phyloP scores from a whole-genome alignment of 2,329 filamentous ascomycete genomes.

The Colletotrichum sp. region DNA sequence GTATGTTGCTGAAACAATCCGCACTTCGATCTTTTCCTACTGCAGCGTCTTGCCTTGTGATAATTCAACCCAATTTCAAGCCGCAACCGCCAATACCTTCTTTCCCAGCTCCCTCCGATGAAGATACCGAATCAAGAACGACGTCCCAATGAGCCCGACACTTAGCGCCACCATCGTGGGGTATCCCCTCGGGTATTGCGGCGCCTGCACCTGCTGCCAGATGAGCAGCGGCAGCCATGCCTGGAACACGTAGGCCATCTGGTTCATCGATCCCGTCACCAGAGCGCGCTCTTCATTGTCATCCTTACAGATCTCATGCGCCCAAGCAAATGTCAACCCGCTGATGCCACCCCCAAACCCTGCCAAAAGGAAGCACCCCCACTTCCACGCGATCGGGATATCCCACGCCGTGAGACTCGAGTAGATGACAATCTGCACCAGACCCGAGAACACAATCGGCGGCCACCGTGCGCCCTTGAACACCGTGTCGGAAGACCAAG shows the following conservation, averaged over 20 bases:
- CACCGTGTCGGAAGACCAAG: conserved; percentile 69
- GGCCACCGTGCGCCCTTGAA: conserved; percentile 68
- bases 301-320: conserved; percentile 53
- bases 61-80: background rate
- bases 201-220: conserved; percentile 69
- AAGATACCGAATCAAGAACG: conserved; percentile 51
- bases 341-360: conserved; percentile 56
- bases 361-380: conserved; percentile 62
- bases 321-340: conserved; percentile 53
- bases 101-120: conserved; percentile 45
- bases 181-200: conserved; percentile 65
- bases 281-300: conserved; percentile 70
- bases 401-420: conserved; percentile 46
- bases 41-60: no score
- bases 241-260: conserved; percentile 72
- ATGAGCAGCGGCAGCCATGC: conserved; percentile 72
- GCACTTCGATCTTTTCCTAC: no score
- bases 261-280: conserved; percentile 70
- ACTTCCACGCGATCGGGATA: conserved; percentile 61
- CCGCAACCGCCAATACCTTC: background rate
- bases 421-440: conserved; percentile 45
- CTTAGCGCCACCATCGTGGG: conserved; percentile 58
- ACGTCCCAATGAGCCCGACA: conserved; percentile 51
- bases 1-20: no score
- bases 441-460: conserved; percentile 61